Evolutionary conservation across 208 protist species (phyloP), one percentile per base, ranked within the genome.

Genomic region (Leishmania tropica): DNA sequence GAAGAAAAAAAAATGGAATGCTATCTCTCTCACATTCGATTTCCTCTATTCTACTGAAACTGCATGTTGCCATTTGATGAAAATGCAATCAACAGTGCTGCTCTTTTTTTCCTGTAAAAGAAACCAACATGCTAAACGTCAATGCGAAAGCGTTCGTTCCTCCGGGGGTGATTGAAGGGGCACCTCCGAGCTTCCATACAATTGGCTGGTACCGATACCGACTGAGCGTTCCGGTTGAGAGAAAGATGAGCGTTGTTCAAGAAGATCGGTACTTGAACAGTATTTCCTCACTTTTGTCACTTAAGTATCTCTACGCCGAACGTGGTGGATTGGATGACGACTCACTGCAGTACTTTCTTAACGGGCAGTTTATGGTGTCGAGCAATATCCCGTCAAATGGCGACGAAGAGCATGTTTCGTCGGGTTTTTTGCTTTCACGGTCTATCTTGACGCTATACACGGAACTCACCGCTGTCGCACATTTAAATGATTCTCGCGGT

Each of bases 81-180:
- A 13, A 71, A 42, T 73, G 19, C 48, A n/a, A n/a, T 73, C 68
- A 6, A 53, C 42, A 73, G 68, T 73, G 28, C 0, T 73, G 42
- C 24, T 51, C 42, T 73, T 48, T 48, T 31, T 73, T 53, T 48
- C 40, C 31, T 75, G 28, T 37, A 3, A 76, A 64, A 76, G 51
- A 76, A 35, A 31, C 15, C 48, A 81, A 65, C 31, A 95, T 94
- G 93, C 80, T 96, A 19, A 96, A 96, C 80, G 85, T 85, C 28
- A 95, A 96, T 86, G 92, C 92, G 4, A 95, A 95, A 75, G 85
- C 89, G n/a, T 95, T 96, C 85, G 86, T 95, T 75, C 92, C 92
- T 1, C 81, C 84, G 28, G 86, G 84, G 17, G 78, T 85, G 65
- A 76, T 77, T 58, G 88, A 90, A 8, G 74, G 80, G 48, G 53